Conservation (phyloP, 2,329 filamentous ascomycete species). For the Chaetomium sp. region DNA sequence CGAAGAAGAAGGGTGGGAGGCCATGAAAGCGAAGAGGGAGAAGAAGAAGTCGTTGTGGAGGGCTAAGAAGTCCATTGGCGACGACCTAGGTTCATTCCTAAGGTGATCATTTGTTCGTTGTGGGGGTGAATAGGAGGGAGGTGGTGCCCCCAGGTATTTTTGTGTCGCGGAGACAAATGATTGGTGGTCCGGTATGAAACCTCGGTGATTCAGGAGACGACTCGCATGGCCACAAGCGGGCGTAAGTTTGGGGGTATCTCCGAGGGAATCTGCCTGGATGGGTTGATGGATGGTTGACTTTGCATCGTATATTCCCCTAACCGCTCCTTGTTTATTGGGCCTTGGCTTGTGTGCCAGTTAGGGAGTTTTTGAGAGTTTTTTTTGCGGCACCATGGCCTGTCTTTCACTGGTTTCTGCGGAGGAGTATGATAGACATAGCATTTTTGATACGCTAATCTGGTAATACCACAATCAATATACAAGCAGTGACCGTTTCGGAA, state of each 20-base stretch:
- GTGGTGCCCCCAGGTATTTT: no score
- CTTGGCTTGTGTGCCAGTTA: neutral
- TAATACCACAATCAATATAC: constrained; percentile 21
- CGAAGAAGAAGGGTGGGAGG: constrained; percentile 63
- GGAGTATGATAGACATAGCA: constrained; percentile 27
- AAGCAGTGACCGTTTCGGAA: constrained; percentile 5
- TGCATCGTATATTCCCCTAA: constrained; percentile 5
- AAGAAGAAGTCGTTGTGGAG: constrained; percentile 62
- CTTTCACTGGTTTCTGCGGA: constrained; percentile 13
- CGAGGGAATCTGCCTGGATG: constrained; percentile 1
- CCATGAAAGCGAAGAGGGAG: constrained; percentile 62
- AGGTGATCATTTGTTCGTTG: constrained; percentile 21
- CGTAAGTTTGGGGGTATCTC: neutral
- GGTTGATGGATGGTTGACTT: neutral
- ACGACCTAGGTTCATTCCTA: constrained; percentile 44
- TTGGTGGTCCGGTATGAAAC: no score
- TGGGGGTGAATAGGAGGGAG: no score
- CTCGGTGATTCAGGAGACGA: no score
- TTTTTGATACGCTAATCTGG: constrained; percentile 24
- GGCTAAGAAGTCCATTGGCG: constrained; percentile 49
- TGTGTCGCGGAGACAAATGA: no score
- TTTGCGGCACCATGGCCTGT: neutral
- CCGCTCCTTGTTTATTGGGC: neutral
- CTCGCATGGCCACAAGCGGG: neutral
- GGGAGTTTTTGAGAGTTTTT: no score